Evolutionary conservation across 768 basidiomycete species (phyloP).

Genomic region (Pisolithus microcarpus): DNA sequence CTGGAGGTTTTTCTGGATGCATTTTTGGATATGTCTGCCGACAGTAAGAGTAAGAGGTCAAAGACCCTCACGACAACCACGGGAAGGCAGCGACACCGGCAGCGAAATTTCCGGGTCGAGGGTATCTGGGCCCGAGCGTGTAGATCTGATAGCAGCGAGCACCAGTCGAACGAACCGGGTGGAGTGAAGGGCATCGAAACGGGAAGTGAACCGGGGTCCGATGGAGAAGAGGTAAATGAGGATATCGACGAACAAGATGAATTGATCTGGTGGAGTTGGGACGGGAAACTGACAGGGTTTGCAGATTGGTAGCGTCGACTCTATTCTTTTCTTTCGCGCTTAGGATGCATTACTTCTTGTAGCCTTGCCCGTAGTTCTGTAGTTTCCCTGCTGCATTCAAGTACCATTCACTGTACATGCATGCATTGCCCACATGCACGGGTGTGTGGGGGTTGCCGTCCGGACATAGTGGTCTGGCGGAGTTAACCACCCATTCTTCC

Average conservation of each 20-base stretch:
- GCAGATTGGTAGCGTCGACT: constrained; percentile 32
- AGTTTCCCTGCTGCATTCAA: too few species aligned
- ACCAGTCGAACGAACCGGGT: neutral
- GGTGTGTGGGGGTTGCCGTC: neutral
- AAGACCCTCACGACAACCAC: constrained; percentile 17
- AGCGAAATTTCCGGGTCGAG: constrained; percentile 25
- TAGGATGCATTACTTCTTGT: too few species aligned
- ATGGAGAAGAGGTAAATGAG: constrained; percentile 2
- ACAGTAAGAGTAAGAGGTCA: neutral
- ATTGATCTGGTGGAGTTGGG: constrained; percentile 48
- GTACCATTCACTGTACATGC: too few species aligned
- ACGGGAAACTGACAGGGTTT: constrained; percentile 42
- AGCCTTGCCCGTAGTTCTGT: too few species aligned
- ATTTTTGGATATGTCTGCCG: constrained; percentile 27
- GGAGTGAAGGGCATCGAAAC: too few species aligned
- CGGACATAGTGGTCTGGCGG: constrained; percentile 36
- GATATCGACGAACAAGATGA: constrained; percentile 35
- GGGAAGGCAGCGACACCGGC: constrained; percentile 15
- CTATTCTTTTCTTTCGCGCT: too few species aligned
- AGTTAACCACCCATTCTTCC: too few species aligned
- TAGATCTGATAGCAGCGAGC: neutral
- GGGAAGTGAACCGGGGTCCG: neutral
- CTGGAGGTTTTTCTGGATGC: constrained; percentile 30
- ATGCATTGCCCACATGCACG: too few species aligned
- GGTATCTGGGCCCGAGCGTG: constrained; percentile 36